Evolutionary conservation across 495 filamentous ascomycete genomes (phyloP).

Genomic region (Cenococcum geophilum): DNA sequence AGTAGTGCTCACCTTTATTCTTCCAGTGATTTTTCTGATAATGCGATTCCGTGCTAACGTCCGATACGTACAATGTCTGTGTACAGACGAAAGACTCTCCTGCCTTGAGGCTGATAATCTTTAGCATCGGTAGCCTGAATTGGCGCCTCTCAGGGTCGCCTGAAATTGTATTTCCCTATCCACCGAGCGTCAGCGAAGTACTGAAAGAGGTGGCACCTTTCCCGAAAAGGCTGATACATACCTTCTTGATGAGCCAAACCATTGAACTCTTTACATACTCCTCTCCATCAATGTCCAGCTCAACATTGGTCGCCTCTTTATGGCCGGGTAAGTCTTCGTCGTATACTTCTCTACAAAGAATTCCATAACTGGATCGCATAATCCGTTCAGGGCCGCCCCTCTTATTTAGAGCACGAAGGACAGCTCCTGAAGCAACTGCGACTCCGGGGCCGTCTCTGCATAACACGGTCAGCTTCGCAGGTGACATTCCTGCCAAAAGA

Average conservation of each 20-base stretch:
- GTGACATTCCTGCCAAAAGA: slow-evolving; percentile 1
- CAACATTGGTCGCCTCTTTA: slow-evolving; percentile 8
- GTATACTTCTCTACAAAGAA: slow-evolving; percentile 27
- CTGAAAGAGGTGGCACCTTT: slow-evolving; percentile 3
- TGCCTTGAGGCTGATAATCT: slow-evolving; percentile 4
- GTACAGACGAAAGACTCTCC: slow-evolving; percentile 5
- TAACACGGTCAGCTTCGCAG: not conserved
- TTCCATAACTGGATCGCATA: slow-evolving; percentile 33
- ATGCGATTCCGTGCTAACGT: slow-evolving; percentile 6
- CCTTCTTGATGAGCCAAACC: slow-evolving; percentile 13
- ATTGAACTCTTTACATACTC: slow-evolving; percentile 5
- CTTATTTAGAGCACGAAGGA: slow-evolving; percentile 31
- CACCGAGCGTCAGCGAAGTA: not conserved
- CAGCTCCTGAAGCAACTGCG: slow-evolving; percentile 34
- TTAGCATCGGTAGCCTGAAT: slow-evolving; percentile 3
- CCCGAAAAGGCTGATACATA: not conserved
- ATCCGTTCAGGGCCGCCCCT: slow-evolving; percentile 26
- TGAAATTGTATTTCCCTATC: not conserved
- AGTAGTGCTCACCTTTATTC: slow-evolving; percentile 10
- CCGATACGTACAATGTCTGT: slow-evolving; percentile 11
- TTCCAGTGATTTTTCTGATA: slow-evolving; percentile 3
- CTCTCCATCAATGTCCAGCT: slow-evolving; percentile 5
- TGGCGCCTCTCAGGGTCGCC: slow-evolving; percentile 1
- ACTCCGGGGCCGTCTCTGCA: slow-evolving; percentile 3
- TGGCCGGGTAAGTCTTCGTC: slow-evolving; percentile 25